Base-by-base conservation (phyloP, 306 rosid genomes). In the Dicorynia guianensis region DNA sequence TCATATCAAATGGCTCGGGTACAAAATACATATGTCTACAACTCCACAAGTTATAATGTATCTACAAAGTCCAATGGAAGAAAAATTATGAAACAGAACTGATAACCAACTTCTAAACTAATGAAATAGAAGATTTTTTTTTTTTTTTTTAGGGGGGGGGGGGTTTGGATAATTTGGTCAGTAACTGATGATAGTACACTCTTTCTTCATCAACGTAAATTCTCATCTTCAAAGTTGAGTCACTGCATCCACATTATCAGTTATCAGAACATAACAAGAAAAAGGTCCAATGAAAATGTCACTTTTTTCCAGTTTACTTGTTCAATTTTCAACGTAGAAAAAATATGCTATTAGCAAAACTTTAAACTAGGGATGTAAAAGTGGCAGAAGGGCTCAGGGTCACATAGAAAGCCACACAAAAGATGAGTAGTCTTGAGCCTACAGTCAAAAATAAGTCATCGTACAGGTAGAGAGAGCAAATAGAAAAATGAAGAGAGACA, bases 271-370 rank as follows among this genome's bases (percentile, higher is more conserved):
- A 78, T 54, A 74, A 67, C 68, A 5, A 80, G 76, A 54, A 80
- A 44, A 69, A 68, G 59, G 66, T 80, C 81, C 82, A 83, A 54
- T 68, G 72, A 69, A 67, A 72, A 52, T 63, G 56, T 73, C 71
- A 49, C 30, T 72, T 75, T 64, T 68, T 81, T 69, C 83, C 62
- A 69, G 77, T 47, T 68, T 33, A 57, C 57, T 61, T 72, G 74
- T 72, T 76, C 56, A 76, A 64, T 69, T 63, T 79, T 76, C 69
- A 77, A 50, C 57, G 60, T 66, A 35, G 49, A 63, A 56, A 67
- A 73, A 73, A 17, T 73, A 71, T 56, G 72, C 63, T 66, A 49
- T 75, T 81, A 69, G 80, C 36, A 74, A 73, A 74, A 68, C 38
- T 60, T 76, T 61, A 19, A 76, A 30, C 56, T 57, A 69, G 30